These are phyloP conservation scores for Dipodascus geniculatus DNA, from an alignment of 805 yeast species.

Conservation along the genomic window DNA sequence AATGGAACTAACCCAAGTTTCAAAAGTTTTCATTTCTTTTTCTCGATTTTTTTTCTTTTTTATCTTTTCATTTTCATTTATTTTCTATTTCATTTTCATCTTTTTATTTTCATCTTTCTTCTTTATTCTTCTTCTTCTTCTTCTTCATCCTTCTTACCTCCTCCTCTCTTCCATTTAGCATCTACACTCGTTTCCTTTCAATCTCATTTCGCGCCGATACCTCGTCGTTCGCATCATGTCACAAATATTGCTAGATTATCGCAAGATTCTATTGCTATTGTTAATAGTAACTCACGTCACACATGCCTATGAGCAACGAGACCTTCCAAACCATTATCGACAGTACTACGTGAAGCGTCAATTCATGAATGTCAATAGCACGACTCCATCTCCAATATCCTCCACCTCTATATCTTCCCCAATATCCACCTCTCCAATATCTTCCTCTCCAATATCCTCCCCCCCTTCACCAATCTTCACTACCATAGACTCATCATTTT, in stretches of 20 bases:
- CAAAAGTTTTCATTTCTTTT: background rate
- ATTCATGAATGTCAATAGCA: background rate
- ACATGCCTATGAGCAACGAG: background rate
- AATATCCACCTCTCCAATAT: no score
- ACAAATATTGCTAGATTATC: background rate
- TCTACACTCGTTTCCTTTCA: background rate
- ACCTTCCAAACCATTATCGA: background rate
- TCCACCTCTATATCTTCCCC: no score
- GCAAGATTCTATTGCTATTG: background rate
- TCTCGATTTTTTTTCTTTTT: no score
- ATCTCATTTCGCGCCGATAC: background rate
- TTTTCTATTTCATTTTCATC: background rate
- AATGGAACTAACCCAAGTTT: constrained; percentile 1
- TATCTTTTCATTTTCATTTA: no score
- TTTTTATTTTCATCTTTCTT: background rate
- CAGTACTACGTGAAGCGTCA: background rate
- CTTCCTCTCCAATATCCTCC: no score
- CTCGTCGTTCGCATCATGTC: background rate
- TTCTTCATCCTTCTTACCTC: background rate
- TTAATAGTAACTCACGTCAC: background rate
- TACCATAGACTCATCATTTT: background rate
- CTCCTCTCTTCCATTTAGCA: background rate
- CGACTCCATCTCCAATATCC: background rate
- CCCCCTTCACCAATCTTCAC: background rate
- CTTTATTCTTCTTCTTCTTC: background rate